Conservation (phyloP, 345 rosid species). For the Zanthoxylum bungeanum region DNA sequence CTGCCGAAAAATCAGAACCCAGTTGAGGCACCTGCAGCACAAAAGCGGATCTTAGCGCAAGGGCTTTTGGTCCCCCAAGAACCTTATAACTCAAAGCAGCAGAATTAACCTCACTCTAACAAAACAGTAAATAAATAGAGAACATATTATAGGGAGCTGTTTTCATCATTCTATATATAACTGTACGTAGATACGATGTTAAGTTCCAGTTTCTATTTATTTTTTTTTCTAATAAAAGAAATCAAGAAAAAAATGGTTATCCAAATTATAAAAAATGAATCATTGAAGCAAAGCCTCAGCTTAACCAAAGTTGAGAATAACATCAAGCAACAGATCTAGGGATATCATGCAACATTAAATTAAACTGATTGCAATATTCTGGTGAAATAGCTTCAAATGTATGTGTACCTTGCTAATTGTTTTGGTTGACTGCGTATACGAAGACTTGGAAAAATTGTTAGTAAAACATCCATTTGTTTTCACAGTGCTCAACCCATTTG, state of each 20-base stretch:
- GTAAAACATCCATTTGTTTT: constrained; percentile 33
- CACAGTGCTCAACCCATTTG: constrained; percentile 21
- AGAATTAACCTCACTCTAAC: not conserved
- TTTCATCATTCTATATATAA: not conserved
- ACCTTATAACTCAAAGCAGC: not conserved
- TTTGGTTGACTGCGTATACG: constrained; percentile 29
- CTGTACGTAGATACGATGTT: too few relatives aligned
- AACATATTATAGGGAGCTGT: not conserved
- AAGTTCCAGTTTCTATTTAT: too few relatives aligned
- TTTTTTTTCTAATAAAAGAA: too few relatives aligned
- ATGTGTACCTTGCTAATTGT: constrained; percentile 43
- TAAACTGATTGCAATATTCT: not conserved
- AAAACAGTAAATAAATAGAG: not conserved
- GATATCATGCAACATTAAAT: not conserved
- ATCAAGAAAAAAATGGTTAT: not conserved
- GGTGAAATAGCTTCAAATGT: not conserved
- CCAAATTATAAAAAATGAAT: not conserved
- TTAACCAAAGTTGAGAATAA: not conserved
- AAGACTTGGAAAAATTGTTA: constrained; percentile 30
- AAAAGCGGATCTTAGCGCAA: not conserved
- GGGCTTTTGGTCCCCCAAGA: too few relatives aligned
- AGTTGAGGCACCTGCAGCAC: constrained; percentile 31
- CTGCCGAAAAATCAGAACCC: constrained; percentile 35
- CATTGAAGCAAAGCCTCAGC: not conserved
- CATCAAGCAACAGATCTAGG: not conserved